Percentiles rank a stretch among this genome's conserved stretches.
These are phyloP conservation scores for Lunularia cruciata DNA, from an alignment of 225 moss, liverwort and hornwort genomes.

Conservation along the genomic window DNA sequence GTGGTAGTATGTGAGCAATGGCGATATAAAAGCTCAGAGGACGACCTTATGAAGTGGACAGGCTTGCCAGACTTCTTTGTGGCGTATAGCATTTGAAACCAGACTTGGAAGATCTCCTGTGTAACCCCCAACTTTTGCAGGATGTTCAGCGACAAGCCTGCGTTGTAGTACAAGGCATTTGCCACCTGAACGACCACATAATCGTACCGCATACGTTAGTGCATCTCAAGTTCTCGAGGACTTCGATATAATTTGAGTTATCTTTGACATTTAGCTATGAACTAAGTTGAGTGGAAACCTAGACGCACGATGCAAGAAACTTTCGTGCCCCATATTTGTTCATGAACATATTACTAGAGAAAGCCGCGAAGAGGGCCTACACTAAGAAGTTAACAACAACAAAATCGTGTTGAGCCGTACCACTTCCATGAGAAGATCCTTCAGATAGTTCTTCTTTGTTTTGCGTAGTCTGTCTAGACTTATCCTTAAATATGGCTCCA, in stretches of 20 bases:
- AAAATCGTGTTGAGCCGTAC: slow-evolving; percentile 31
- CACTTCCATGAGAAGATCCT: slow-evolving; percentile 89
- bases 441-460: slow-evolving; percentile 77
- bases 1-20: no score
- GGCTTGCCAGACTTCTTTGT: slow-evolving; percentile 83
- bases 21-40: no score
- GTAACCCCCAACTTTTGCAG: slow-evolving; percentile 81
- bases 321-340: no score
- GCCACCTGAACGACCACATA: slow-evolving; percentile 56
- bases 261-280: no score
- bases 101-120: slow-evolving; percentile 77
- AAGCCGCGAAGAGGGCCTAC: no score
- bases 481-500: slow-evolving; percentile 75
- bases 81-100: slow-evolving; percentile 97
- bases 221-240: no score
- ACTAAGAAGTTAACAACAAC: no score
- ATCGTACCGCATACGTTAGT: no score
- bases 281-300: no score
- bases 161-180: slow-evolving; percentile 89
- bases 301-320: no score
- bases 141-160: slow-evolving; percentile 74
- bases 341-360: no score
- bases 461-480: slow-evolving; percentile 74
- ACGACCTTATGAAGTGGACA: slow-evolving; percentile 88
- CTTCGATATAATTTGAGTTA: no score